These are phyloP conservation scores for Aspergillus conjunctus DNA, from an alignment of 495 filamentous ascomycete species.

Conservation along the genomic window DNA sequence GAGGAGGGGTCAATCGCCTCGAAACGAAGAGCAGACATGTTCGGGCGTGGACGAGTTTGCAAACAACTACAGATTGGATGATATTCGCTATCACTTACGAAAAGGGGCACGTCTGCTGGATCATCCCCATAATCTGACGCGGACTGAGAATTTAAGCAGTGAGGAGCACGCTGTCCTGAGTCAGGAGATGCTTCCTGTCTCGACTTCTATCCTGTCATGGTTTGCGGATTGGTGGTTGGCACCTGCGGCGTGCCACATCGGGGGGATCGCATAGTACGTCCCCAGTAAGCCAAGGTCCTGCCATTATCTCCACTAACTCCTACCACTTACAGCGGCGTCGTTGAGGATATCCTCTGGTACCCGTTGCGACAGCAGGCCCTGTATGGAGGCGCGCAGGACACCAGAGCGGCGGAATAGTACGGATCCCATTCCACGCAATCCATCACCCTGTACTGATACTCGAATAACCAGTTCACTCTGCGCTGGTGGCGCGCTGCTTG, in stretches of 20 bases:
- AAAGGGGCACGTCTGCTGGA: neutral
- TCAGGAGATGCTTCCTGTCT: neutral
- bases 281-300: neutral
- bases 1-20: too few species aligned
- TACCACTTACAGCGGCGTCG: neutral
- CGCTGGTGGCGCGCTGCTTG: neutral
- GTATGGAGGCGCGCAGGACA: neutral
- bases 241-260: neutral
- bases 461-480: neutral
- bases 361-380: neutral
- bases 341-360: neutral
- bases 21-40: too few species aligned
- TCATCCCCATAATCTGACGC: neutral
- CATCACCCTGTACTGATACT: neutral
- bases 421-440: neutral
- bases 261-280: neutral
- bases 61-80: neutral
- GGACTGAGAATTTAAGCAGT: neutral
- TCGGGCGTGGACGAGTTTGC: neutral
- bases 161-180: neutral
- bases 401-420: neutral
- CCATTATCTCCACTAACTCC: neutral
- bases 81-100: neutral
- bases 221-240: neutral
- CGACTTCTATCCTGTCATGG: neutral